Percentiles rank a stretch among this genome's conserved stretches.
phyloP scores from a whole-genome alignment of 345 rosid species.

The Leavenworthia alabamica region DNA sequence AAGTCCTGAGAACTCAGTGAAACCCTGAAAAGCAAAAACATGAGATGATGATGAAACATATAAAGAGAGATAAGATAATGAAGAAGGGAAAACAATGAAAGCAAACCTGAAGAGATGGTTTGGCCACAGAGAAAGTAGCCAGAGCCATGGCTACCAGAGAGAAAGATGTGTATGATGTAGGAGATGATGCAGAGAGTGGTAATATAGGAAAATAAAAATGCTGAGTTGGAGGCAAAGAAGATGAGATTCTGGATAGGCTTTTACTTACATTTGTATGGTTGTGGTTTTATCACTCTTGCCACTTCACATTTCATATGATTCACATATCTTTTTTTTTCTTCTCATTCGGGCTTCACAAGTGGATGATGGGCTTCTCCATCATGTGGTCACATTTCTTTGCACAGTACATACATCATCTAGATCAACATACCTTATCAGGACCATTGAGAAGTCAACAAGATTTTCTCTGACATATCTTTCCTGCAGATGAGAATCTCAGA shows the following conservation, averaged over 20 bases:
- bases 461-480: slow-evolving; percentile 10
- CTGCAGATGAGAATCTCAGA: slow-evolving; percentile 12
- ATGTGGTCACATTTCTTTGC: slow-evolving; percentile 14
- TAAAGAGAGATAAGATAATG: background rate
- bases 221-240: slow-evolving; percentile 41
- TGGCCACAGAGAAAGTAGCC: slow-evolving; percentile 84
- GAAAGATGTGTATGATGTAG: slow-evolving; percentile 6
- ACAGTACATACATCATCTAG: slow-evolving; percentile 40
- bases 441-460: slow-evolving; percentile 2
- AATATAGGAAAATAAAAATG: slow-evolving; percentile 17
- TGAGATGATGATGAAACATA: background rate
- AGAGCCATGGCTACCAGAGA: slow-evolving; percentile 57
- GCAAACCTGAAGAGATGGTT: slow-evolving; percentile 75
- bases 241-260: slow-evolving; percentile 92
- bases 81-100: background rate
- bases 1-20: slow-evolving; percentile 73
- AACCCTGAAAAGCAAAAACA: slow-evolving; percentile 53
- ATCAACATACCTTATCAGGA: slow-evolving; percentile 18
- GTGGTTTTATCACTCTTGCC: slow-evolving; percentile 24
- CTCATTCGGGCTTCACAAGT: slow-evolving; percentile 33
- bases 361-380: slow-evolving; percentile 28
- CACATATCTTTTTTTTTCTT: slow-evolving; percentile 23
- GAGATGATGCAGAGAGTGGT: slow-evolving; percentile 19
- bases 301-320: slow-evolving; percentile 20
- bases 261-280: slow-evolving; percentile 28